Base-by-base conservation (phyloP, 2,329 filamentous ascomycete genomes). In the Fusarium paranaense region DNA sequence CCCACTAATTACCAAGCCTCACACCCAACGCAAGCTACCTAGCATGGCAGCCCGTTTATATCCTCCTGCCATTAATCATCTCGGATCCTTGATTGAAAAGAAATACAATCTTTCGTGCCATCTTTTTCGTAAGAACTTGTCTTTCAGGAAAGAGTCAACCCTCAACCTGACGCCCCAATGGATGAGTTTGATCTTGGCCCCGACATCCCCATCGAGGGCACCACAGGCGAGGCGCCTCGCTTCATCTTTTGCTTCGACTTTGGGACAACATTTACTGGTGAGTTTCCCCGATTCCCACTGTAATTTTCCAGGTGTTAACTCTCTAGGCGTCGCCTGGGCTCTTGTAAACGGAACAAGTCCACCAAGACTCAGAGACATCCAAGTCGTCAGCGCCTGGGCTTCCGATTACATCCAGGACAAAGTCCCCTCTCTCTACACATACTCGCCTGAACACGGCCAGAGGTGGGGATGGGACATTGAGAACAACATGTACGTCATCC, bases 211-310 rank as follows among this genome's bases (percentile, higher is more conserved):
- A 14, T 27, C 7, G 8, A n/a, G n/a, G 38, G 18, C 18, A 30
- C 47, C 10, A 30, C 11, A 8, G 50, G 33, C 30, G 60, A 63
- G 8, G 64, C 58, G 1, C 61, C 30, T 5, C 64, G 70, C 10
- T 72, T 72, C 30, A 58, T 72, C 18, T 52, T 72, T 9, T 70
- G 70, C 60, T 59, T 72, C 27, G 70, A 72, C 61, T 72, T 70
- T 20, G 70, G 70, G 2, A 72, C 70, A 14, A 72, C 70, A 5
- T 72, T 54, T 14, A 54, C 50, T 6, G 50, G 50, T 33, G 22
- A 35, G 33, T 40, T 20, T 16, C 33, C 16, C 8, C 6, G 1
- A 33, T 54, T 5, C 25, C 45, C 3, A 3, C 9, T 18, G 20
- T 20, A 11, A 10, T 14, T 13, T 6, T 9, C 2, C 11, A 33